Evolutionary conservation across 768 basidiomycete genomes (phyloP), one percentile per base, ranked within the genome.

Genomic region (Kwoniella shandongensis): DNA sequence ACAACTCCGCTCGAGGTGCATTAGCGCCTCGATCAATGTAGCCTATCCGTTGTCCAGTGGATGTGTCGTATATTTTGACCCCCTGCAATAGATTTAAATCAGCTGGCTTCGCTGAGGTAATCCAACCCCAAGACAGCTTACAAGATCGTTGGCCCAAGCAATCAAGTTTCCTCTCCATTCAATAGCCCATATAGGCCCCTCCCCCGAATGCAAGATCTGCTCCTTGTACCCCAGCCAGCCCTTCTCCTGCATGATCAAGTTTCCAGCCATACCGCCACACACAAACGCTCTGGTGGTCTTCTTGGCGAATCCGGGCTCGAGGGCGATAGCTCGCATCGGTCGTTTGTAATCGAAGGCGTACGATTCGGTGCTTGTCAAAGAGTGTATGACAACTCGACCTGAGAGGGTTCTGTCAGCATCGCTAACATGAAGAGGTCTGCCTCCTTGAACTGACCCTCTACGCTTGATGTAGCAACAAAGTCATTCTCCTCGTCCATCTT

Each of bases 151-250:
- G 2, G 93, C 91, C 96, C 96, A 99, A 0, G 91, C 92, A 63
- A 97, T 91, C 27, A 96, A 79, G 45, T 83, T 83, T 1, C 85
- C 86, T 67, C 85, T 80, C 96, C 96, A 98, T 55, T 87, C 82
- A 10, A 86, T 84, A 49, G 86, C 85, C 91, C 92, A 97, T 50
- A 99, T 89, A 0, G 96, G 90, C 11, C 94, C 96, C 77, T 98
- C 96, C 3, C 87, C 88, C 32, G 79, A 80, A 69, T 91, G 87
- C 30, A 96, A 74, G 5, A 86, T 76, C 0, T 86, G 89, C 74
- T 94, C 92, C 69, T 89, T 96, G 68, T 96, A 89, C 0, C 94
- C 92, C 1, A 97, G 78, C 93, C 96, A 97, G 5, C 92, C 89
- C 72, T 96, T 97, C 80, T 97, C 94, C 62, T 88, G 84, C 65